Base-by-base conservation (phyloP, 805 yeast species). In the Yamadazyma paraphyllophila region DNA sequence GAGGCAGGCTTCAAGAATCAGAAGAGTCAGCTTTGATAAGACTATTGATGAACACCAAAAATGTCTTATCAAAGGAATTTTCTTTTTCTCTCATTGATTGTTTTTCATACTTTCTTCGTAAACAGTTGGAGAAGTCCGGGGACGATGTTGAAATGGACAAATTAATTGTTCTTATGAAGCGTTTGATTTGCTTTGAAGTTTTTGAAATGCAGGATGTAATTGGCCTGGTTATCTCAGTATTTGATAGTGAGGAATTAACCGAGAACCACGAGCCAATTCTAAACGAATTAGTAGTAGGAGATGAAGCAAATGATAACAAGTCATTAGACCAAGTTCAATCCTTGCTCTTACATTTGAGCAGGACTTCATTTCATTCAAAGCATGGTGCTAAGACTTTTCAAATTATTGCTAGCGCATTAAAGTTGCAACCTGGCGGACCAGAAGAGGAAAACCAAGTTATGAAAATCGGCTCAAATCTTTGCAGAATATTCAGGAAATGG, bases 31-130 rank as follows among this genome's bases (percentile, higher is more conserved):
- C 16, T 4, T 39, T 52, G 8, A 42, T 48, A 10, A 54, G 49
- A 25, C 29, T 54, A n/a, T 26, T 52, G 31, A 38, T 43, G 2
- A 50, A 54, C 35, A 37, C 50, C 10, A 50, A 36, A 12, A 15
- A 13, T 16, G 15, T 44, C 16, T 13, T 42, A n/a, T 29, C 26
- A 15, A 15, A 36, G 5, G 50, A 48, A 15, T 39, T 43, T 16
- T 29, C 40, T 3, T 52, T 38, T 10, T n/a, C 42, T 6, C 41
- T 48, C 27, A 26, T 41, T 4, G 56, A 52, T 17, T 47, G 52
- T 30, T 38, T 49, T 13, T 40, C 40, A 7, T 34, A 41, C 33
- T 51, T 46, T 17, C 15, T 42, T 13, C 40, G 26, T 4, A 48
- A 48, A 15, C 43, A 43, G 10, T 30, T 39, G 4, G 41, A 41